phyloP scores from a whole-genome alignment of 2,329 filamentous ascomycete genomes.

The Fusarium nodosum region DNA sequence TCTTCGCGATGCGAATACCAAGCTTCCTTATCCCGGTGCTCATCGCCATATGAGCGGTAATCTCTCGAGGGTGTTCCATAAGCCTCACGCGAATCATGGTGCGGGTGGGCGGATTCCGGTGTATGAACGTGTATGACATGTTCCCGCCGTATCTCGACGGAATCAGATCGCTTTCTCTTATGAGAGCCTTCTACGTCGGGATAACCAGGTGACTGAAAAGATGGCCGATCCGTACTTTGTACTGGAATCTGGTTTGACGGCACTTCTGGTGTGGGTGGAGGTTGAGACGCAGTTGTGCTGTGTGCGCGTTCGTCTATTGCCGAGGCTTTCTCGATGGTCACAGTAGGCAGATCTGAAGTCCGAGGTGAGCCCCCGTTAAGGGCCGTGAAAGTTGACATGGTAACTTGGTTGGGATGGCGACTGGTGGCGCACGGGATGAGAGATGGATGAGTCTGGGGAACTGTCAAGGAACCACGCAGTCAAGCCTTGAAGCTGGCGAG shows the following conservation, averaged over 20 bases:
- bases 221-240: conserved; percentile 58
- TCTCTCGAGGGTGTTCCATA: conserved; percentile 61
- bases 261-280: conserved; percentile 48
- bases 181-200: conserved; percentile 64
- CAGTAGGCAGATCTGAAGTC: conserved; percentile 54
- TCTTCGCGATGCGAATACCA: conserved; percentile 67
- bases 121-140: conserved; percentile 52
- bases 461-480: conserved; percentile 8
- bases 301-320: conserved; percentile 54
- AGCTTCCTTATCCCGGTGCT: conserved; percentile 62
- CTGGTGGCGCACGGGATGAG: conserved; percentile 5
- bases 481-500: conserved; percentile 11
- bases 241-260: conserved; percentile 56
- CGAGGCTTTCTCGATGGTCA: conserved; percentile 51
- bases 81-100: conserved; percentile 58
- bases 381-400: conserved; percentile 66
- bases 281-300: conserved; percentile 44
- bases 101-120: conserved; percentile 52
- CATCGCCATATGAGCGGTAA: conserved; percentile 61
- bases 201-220: conserved; percentile 58
- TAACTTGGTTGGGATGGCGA: conserved; percentile 13
- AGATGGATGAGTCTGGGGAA: conserved; percentile 8
- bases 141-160: conserved; percentile 64
- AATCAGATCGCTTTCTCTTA: conserved; percentile 79
- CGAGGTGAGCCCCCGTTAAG: conserved; percentile 66